phyloP scores from a whole-genome alignment of 2,329 filamentous ascomycete species.

The Verticillium alfalfae region DNA sequence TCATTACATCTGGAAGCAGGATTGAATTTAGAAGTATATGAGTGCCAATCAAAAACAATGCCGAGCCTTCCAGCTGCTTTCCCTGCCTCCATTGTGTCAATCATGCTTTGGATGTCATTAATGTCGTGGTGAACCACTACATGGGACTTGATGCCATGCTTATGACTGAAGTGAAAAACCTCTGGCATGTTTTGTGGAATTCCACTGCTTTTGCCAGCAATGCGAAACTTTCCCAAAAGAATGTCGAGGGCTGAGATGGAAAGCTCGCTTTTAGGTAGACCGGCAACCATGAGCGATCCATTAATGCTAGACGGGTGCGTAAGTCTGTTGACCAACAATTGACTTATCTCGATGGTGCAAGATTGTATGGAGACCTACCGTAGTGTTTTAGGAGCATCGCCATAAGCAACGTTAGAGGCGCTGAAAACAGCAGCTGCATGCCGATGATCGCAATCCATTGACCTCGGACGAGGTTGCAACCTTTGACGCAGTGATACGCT shows the following conservation, averaged over 20 bases:
- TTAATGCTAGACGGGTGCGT: conserved; percentile 13
- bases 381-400: conserved; percentile 17
- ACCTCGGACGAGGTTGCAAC: conserved; percentile 25
- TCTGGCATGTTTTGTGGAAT: conserved; percentile 35
- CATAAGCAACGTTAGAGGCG: conserved; percentile 27
- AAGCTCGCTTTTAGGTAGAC: conserved; percentile 28
- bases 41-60: conserved; percentile 22
- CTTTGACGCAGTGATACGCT: conserved; percentile 31
- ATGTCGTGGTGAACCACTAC: conserved; percentile 22
- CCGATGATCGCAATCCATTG: conserved; percentile 36
- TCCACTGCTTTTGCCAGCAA: conserved; percentile 33
- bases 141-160: conserved; percentile 32
- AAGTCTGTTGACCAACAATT: too few relatives aligned
- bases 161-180: conserved; percentile 33
- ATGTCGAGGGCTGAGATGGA: conserved; percentile 30
- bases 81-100: conserved; percentile 28
- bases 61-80: conserved; percentile 27
- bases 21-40: too few relatives aligned
- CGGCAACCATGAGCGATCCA: conserved; percentile 36
- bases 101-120: conserved; percentile 29
- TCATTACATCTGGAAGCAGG: too few relatives aligned
- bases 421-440: conserved; percentile 35
- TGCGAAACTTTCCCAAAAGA: conserved; percentile 27
- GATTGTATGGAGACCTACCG: conserved; percentile 17
- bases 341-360: too few relatives aligned